Evolutionary conservation across 1,284 basidiomycete species (phyloP), one percentile per base, ranked within the genome.

Genomic region (Pseudozyma sp.): DNA sequence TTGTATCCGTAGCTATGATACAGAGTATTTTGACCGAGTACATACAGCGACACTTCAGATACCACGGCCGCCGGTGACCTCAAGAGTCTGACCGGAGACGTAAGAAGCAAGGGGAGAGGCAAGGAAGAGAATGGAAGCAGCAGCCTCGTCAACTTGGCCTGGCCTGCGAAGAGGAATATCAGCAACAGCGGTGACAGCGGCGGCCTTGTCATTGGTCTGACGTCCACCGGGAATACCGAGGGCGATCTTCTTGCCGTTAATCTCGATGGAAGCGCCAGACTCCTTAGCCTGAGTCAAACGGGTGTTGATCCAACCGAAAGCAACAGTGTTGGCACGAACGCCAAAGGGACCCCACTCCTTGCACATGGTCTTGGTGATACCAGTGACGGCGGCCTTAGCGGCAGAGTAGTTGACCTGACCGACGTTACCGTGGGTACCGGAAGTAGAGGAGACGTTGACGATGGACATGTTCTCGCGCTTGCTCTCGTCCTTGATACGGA

Each of bases 281-380:
- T 93, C 93, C 86, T 94, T 93, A 3, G 91, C 89, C 14, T 88
- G 89, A 0, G 91, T 92, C 76, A 92, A 85, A 58, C 82, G 52
- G 13, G 92, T 92, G 80, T 91, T 89, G 55, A 93, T 89, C 65
- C 89, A 88, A 36, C 92, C 92, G 75, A 90, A 93, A 10, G 93
- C 93, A 50, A 94, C 87, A 2, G 91, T 91, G 86, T 94, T 93
- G 49, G 70, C 76, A 13, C 80, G 90, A 11, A 94, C 92, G 76
- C 91, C 91, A 83, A 92, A 94, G 7, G 87, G 85, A 60, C 93
- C 93, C 93, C 92, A 94, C 84, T 94, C 93, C 85, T 94, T 94
- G 62, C 91, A 90, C 75, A 92, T 90, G 14, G 92, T 94, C 87
- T 93, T 93, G 43, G 92, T 92, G 59, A 94, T 86, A 36, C 93